Base-by-base conservation (phyloP, 768 basidiomycete species). In the Russula sp. region DNA sequence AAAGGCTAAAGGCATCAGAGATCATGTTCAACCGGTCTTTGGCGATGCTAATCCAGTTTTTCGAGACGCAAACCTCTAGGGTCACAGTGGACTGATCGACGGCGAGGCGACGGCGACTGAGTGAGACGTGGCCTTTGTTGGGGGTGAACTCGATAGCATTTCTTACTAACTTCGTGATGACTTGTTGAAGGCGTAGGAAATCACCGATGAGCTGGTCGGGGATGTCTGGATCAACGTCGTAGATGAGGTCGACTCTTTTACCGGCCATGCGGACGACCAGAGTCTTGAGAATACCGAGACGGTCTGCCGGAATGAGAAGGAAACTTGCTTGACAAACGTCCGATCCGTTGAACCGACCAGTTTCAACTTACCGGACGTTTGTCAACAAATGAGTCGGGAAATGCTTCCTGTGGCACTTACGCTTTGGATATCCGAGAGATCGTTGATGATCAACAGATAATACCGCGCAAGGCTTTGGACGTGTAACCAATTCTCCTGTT, bases 381-480 rank as follows among this genome's bases (percentile, higher is more conserved):
- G 28, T 30, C 5, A 30, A 30, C 28, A 30, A 30, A 30, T 30
- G 5, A 30, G 5, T 30, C 28, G 28, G 5, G 28, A 30, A 30
- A 5, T 30, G 28, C 28, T 30, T 30, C 28, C 2, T 5, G 28
- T 30, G 5, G 28, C 28, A 30, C 28, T 61, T 70, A 97, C 95
- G 98, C 84, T 99, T 98, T 14, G 94, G 67, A 98, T 98, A 81
- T 99, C 97, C 80, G 98, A 83, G 70, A 99, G 98, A 74, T 98
- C 97, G 74, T 99, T 95, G 67, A 99, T 99, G 76, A 99, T 99
- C 71, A 98, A 80, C 53, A 99, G n/a, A 79, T 64, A 99, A 79
- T 10, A 94, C 62, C 93, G 84, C 0, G 97, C 97, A 73, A 99
- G 80, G 66, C 89, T 94, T 73, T 98, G 95, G 10, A 99, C 97